A percentile compares a stretch with the other conserved stretches of the same genome.
Conservation (phyloP, 257 asterid species). For the Solanum commersonii region DNA sequence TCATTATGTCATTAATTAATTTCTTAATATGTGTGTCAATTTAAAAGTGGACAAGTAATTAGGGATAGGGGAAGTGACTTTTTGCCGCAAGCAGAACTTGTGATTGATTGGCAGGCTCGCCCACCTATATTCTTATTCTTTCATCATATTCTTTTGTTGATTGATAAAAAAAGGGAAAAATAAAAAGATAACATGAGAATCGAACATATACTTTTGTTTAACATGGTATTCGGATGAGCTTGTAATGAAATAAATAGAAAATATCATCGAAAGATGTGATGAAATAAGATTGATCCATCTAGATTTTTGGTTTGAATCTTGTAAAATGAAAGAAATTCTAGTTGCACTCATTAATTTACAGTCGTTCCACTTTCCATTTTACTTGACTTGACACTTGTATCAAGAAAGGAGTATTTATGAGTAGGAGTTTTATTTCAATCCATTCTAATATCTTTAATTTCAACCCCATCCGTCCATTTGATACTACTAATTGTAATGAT, state of each 20-base stretch:
- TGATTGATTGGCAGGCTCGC: not conserved
- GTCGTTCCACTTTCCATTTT: no score
- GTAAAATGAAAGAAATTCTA: not conserved
- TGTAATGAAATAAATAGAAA: not conserved
- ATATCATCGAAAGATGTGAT: not conserved
- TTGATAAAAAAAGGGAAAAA: not conserved
- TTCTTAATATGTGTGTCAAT: no score
- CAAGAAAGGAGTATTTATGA: no score
- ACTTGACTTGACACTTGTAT: no score
- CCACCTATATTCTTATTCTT: not conserved
- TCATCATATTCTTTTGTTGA: not conserved
- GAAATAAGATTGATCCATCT: not conserved
- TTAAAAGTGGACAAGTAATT: no score
- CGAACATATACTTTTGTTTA: not conserved
- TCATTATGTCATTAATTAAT: no score
- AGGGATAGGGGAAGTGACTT: rapidly evolving
- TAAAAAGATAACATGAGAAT: not conserved
- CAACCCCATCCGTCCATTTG: no score
- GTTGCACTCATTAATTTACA: no score
- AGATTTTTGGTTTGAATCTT: not conserved
- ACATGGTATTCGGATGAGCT: not conserved
- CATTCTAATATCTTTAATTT: no score
- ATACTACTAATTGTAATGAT: not conserved
- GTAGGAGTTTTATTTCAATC: no score
- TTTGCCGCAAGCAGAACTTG: not conserved